phyloP scores from a whole-genome alignment of 805 yeast genomes.

The Scheffersomyces amazonensis region DNA sequence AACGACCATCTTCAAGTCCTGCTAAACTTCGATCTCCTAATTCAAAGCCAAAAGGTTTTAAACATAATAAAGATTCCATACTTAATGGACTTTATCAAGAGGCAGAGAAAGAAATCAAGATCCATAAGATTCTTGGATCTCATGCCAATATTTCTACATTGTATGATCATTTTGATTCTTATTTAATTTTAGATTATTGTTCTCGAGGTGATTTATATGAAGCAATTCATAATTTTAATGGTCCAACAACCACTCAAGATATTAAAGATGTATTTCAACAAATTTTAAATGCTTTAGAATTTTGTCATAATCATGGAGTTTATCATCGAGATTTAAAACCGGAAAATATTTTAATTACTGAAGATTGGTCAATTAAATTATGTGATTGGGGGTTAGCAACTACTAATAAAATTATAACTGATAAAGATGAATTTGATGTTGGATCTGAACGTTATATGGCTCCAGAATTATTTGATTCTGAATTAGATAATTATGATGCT shows the following conservation, averaged over 20 bases:
- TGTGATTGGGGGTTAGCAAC: constrained; percentile 64
- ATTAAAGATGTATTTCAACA: constrained; percentile 54
- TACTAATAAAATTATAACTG: constrained; percentile 50
- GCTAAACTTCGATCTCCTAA: constrained; percentile 24
- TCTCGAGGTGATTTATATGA: constrained; percentile 85
- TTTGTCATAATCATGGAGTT: constrained; percentile 46
- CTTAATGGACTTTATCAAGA: constrained; percentile 43
- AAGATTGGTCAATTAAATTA: constrained; percentile 55
- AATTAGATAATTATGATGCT: constrained; percentile 65
- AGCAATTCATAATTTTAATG: constrained; percentile 62
- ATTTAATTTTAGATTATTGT: constrained; percentile 70
- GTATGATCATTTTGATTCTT: constrained; percentile 51
- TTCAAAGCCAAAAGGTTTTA: background rate
- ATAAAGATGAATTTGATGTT: constrained; percentile 62
- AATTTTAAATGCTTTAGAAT: constrained; percentile 47
- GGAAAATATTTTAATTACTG: constrained; percentile 51
- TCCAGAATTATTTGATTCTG: constrained; percentile 76
- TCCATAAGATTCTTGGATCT: constrained; percentile 57
- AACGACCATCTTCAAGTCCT: constrained; percentile 33
- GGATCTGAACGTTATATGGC: constrained; percentile 95
- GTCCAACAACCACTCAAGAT: constrained; percentile 58
- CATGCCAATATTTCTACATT: constrained; percentile 46
- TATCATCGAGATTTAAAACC: constrained; percentile 60
- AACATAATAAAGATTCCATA: constrained; percentile 16
- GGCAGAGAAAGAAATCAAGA: constrained; percentile 66